Conservation (phyloP, 768 basidiomycete species). For the Tulasnella sp. region DNA sequence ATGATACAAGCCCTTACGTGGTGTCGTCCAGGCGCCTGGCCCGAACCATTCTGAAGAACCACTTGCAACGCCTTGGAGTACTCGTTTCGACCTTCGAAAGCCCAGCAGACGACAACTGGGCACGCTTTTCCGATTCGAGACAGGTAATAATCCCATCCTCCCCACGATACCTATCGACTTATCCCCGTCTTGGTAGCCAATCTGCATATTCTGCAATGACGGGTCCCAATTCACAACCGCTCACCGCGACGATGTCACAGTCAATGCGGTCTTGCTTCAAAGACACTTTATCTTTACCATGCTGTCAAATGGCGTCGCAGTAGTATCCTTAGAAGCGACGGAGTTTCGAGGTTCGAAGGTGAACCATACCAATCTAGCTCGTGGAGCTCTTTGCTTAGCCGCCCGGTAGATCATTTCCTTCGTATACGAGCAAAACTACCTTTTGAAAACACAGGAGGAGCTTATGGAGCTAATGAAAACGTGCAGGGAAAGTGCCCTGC, state of each 20-base stretch:
- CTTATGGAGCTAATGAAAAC: background rate
- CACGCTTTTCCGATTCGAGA: conserved; percentile 40
- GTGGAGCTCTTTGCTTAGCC: background rate
- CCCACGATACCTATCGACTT: background rate
- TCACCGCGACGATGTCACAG: conserved; percentile 22
- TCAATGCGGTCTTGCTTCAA: conserved; percentile 44
- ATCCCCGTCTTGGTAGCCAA: conserved; percentile 45
- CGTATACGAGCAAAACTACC: conserved; percentile 39
- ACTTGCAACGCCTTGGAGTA: conserved; percentile 39
- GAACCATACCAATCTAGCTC: conserved; percentile 14
- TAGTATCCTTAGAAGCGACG: conserved; percentile 50
- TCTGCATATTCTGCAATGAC: conserved; percentile 61
- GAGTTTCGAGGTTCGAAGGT: conserved; percentile 66
- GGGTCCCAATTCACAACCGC: conserved; percentile 39
- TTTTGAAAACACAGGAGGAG: background rate
- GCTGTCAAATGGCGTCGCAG: conserved; percentile 47
- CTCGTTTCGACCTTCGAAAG: conserved; percentile 49
- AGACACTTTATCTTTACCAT: conserved; percentile 50
- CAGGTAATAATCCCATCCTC: conserved; percentile 37
- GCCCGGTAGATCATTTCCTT: conserved; percentile 53
- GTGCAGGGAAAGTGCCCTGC: background rate
- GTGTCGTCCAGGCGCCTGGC: conserved; percentile 50
- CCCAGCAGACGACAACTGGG: conserved; percentile 50
- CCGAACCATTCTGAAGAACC: conserved; percentile 49
- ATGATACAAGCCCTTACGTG: background rate